A percentile compares a stretch with the other conserved stretches of the same genome.
Evolutionary conservation across 2,329 filamentous ascomycete genomes (phyloP).

Genomic region (Diaporthe nobilis): DNA sequence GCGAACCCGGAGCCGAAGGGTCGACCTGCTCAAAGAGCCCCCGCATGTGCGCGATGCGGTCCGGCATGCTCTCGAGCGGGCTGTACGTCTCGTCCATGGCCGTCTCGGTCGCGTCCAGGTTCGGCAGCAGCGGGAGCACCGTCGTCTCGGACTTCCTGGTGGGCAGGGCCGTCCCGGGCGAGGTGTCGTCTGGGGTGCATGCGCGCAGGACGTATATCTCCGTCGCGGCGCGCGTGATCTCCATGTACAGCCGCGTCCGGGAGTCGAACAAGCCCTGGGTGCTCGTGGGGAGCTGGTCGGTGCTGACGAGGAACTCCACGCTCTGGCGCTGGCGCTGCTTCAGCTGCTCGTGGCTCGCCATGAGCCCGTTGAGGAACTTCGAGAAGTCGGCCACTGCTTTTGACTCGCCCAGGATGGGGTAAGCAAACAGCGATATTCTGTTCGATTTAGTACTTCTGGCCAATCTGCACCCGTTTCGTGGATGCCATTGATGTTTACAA

Average conservation of each 20-base stretch:
- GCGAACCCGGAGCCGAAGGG: slow-evolving; percentile 33
- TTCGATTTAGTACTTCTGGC: not conserved
- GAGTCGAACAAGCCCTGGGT: not conserved
- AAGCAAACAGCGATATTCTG: slow-evolving; percentile 38
- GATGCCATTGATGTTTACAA: rapidly evolving
- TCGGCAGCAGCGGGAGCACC: not conserved
- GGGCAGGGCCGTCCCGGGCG: not conserved
- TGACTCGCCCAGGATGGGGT: slow-evolving; percentile 36
- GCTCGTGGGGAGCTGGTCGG: not conserved
- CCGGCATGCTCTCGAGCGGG: slow-evolving; percentile 21
- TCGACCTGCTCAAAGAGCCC: slow-evolving; percentile 37
- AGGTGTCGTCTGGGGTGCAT: not conserved
- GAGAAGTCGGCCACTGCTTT: slow-evolving; percentile 36
- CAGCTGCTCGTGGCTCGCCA: slow-evolving; percentile 20
- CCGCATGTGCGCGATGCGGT: slow-evolving; percentile 22
- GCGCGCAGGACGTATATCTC: slow-evolving; percentile 39
- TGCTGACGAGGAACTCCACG: slow-evolving; percentile 16
- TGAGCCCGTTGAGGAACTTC: slow-evolving; percentile 22
- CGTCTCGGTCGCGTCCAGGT: slow-evolving; percentile 15
- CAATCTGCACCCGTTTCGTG: not conserved
- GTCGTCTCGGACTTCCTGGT: not conserved
- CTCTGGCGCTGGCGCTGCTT: slow-evolving; percentile 20
- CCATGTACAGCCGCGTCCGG: slow-evolving; percentile 35
- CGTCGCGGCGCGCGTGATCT: slow-evolving; percentile 27
- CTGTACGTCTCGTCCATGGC: slow-evolving; percentile 15